Evolutionary conservation across 805 yeast genomes (phyloP), one percentile per base, ranked within the genome.

Genomic region (Cyberlindnera nakhonratchasimensis): DNA sequence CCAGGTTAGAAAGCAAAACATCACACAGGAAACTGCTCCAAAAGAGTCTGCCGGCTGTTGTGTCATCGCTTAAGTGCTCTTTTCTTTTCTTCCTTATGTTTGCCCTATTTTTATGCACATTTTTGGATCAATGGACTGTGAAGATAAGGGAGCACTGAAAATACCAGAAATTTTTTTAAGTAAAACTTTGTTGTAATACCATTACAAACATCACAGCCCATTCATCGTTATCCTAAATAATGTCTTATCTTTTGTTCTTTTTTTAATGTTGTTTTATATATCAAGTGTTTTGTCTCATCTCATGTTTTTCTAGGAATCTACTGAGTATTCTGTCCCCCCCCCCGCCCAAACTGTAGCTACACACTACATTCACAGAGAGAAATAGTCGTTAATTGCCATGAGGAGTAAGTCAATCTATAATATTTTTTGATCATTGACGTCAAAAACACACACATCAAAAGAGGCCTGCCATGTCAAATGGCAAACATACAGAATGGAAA

Each of bases 1-100:
- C 12, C 39, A 40, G 34, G 42, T 42, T 14, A 41, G 43, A 44
- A 26, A 36, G 38, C 40, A 43, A 44, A 39, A 38, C n/a, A 36
- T 29, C n/a, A 22, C 46, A 9, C 37, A 37, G 23, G 24, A 41
- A 10, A 24, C 42, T 12, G 22, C 37, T 18, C 24, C 47, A 5
- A 47, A 53, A 40, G 44, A 44, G 33, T 48, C 62, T 13, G 64
- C 67, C 42, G 69, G 70, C 13, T 66, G 71, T 51, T 65, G 70
- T 57, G 46, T 58, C 16, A 62, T 64, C 42, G 47, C 43, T 23
- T 52, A 28, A 46, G 22, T 6, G 32, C 20, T 20, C 22, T 13
- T 22, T 11, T 14, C 28, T 22, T 6, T 14, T 14, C 36, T 33
- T 12, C 19, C 34, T 19, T 9, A 6, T 16, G 9, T 6, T 12